Percentiles rank a stretch among this genome's conserved stretches.
Conservation (phyloP, 768 basidiomycete genomes). For the Austroboletus eburneus region DNA sequence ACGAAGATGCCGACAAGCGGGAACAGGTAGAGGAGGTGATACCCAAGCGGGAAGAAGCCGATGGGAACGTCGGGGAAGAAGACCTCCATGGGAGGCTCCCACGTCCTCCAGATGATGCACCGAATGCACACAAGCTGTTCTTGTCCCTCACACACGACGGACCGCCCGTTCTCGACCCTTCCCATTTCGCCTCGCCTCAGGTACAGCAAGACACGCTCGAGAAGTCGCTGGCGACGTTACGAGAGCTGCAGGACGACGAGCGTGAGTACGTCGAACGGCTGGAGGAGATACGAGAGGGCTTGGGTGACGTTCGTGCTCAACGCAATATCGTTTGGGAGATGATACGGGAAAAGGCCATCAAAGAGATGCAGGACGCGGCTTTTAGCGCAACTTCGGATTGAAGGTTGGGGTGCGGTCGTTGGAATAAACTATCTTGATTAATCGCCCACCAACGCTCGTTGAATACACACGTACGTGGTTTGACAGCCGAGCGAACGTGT, state of each 20-base stretch:
- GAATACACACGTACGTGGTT: too few relatives aligned
- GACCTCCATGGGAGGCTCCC: constrained; percentile 42
- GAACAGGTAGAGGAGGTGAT: constrained; percentile 40
- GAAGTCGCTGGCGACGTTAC: constrained; percentile 66
- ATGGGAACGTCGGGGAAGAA: constrained; percentile 44
- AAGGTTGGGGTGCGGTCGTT: too few relatives aligned
- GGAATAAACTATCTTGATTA: background rate
- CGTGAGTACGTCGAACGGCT: constrained; percentile 83
- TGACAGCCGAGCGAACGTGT: too few relatives aligned
- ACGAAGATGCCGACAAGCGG: constrained; percentile 55
- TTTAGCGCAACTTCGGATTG: constrained; percentile 30
- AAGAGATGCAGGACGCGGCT: constrained; percentile 69
- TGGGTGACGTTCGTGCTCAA: constrained; percentile 72
- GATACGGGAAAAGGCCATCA: constrained; percentile 68
- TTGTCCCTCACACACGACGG: constrained; percentile 48
- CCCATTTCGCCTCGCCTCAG: constrained; percentile 61
- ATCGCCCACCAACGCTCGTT: background rate
- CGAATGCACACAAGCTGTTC: constrained; percentile 64
- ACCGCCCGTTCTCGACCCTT: constrained; percentile 48
- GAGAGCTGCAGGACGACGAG: constrained; percentile 83
- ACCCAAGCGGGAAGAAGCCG: constrained; percentile 67
- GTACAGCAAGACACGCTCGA: constrained; percentile 68
- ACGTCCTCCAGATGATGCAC: constrained; percentile 64
- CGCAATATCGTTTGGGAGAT: constrained; percentile 72
- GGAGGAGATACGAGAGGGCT: constrained; percentile 75